These are phyloP conservation scores for Phanerochaete sordida DNA, from an alignment of 768 basidiomycete species.

Conservation along the genomic window DNA sequence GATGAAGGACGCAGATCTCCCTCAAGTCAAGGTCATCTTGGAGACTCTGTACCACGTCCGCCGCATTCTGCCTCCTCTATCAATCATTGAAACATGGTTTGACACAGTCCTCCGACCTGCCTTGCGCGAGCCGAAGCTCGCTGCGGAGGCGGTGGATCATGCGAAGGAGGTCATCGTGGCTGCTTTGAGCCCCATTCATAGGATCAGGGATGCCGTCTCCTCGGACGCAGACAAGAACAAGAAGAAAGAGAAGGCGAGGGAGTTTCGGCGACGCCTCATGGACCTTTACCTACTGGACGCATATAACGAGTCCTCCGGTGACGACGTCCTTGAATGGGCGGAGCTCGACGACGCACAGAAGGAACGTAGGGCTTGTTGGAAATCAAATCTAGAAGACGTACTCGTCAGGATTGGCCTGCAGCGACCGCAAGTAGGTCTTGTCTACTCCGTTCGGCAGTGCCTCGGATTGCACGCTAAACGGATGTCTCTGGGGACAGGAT, in stretches of 20 bases:
- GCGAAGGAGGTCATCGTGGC: slow-evolving; percentile 71
- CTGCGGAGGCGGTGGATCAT: slow-evolving; percentile 52
- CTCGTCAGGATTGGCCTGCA: slow-evolving; percentile 62
- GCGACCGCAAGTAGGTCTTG: slow-evolving; percentile 55
- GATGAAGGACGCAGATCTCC: slow-evolving; percentile 58
- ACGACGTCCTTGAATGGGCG: slow-evolving; percentile 75
- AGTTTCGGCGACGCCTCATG: slow-evolving; percentile 66
- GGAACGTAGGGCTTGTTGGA: slow-evolving; percentile 63
- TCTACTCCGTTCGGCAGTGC: slow-evolving; percentile 3
- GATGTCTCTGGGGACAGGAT: slow-evolving; percentile 40
- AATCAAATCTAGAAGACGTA: slow-evolving; percentile 73
- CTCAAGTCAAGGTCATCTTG: slow-evolving; percentile 66
- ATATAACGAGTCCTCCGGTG: slow-evolving; percentile 68
- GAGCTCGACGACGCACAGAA: slow-evolving; percentile 60
- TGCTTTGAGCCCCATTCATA: slow-evolving; percentile 39
- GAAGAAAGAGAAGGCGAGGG: slow-evolving; percentile 48
- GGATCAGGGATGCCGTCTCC: slow-evolving; percentile 17
- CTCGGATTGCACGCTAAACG: slow-evolving; percentile 9
- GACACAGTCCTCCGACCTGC: slow-evolving; percentile 76
- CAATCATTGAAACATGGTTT: slow-evolving; percentile 78
- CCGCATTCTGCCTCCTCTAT: slow-evolving; percentile 57
- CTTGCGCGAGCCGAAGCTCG: slow-evolving; percentile 67
- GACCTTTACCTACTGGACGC: slow-evolving; percentile 78
- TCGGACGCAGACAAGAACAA: slow-evolving; percentile 34
- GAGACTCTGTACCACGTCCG: slow-evolving; percentile 60